These are phyloP conservation scores for Diaporthe ilicicola DNA, from an alignment of 2,329 filamentous ascomycete genomes.

Conservation along the genomic window DNA sequence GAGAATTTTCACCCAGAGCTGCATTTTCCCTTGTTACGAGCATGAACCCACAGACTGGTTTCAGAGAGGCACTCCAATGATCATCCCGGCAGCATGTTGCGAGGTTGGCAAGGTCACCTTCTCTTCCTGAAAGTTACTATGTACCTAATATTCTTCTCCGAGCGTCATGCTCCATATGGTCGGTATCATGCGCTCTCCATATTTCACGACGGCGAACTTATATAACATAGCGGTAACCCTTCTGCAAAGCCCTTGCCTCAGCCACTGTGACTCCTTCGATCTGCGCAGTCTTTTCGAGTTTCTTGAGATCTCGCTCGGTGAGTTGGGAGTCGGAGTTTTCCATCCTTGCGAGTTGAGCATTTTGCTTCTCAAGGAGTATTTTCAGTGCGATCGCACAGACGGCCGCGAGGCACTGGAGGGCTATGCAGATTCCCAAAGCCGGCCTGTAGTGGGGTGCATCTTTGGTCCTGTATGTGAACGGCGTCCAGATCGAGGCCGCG, in stretches of 20 bases:
- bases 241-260: constrained; percentile 58
- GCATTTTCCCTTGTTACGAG: neutral
- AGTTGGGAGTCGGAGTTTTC: constrained; percentile 56
- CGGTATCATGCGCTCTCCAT: neutral
- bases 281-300: constrained; percentile 58
- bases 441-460: constrained; percentile 50
- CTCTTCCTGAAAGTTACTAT: neutral
- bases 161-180: neutral
- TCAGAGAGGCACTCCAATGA: neutral
- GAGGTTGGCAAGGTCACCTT: neutral
- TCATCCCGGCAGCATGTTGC: neutral
- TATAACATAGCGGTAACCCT: constrained; percentile 62
- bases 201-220: constrained; percentile 36
- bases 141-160: neutral
- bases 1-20: too few relatives aligned
- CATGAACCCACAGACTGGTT: neutral
- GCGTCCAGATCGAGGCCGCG: constrained; percentile 60
- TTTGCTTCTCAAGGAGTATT: constrained; percentile 47
- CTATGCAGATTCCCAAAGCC: constrained; percentile 51
- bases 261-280: constrained; percentile 59
- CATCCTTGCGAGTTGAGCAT: constrained; percentile 57
- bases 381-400: constrained; percentile 48
- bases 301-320: constrained; percentile 54
- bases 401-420: constrained; percentile 44
- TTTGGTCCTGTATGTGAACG: constrained; percentile 53